These are phyloP conservation scores for Trebouxia gelatinosa DNA, from an alignment of 163 green algal species.

Conservation along the genomic window DNA sequence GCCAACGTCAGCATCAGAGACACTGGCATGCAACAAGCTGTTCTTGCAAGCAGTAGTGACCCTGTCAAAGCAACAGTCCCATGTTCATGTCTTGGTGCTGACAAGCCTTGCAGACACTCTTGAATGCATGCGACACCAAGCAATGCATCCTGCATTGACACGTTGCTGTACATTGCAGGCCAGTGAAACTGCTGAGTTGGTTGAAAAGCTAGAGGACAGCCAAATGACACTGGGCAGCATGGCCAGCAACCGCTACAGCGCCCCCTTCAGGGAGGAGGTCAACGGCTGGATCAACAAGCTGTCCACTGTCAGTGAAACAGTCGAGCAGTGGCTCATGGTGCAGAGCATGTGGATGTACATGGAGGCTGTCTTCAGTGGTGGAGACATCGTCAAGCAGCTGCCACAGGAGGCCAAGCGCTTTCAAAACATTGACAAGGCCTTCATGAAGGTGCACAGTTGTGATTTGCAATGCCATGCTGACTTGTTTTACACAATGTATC, in stretches of 20 bases:
- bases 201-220: constrained; percentile 94
- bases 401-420: constrained; percentile 93
- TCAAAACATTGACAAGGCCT: constrained; percentile 95
- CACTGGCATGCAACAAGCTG: too few species aligned
- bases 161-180: constrained; percentile 44
- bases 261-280: constrained; percentile 80
- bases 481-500: too few species aligned
- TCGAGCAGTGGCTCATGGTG: constrained; percentile 96
- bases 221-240: constrained; percentile 92
- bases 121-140: too few species aligned
- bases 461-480: too few species aligned
- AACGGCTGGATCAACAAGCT: constrained; percentile 87
- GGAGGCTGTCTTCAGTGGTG: constrained; percentile 91
- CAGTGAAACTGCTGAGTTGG: constrained; percentile 86
- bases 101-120: too few species aligned
- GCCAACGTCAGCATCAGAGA: too few species aligned
- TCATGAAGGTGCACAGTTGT: constrained; percentile 76
- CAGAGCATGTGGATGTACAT: constrained; percentile 97
- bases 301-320: constrained; percentile 82
- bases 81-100: too few species aligned
- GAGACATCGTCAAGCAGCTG: constrained; percentile 96
- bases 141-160: too few species aligned
- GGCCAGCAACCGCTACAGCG: constrained; percentile 82
- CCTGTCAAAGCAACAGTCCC: too few species aligned
- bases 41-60: too few species aligned